Evolutionary conservation across 1,284 basidiomycete genomes (phyloP), one percentile per base, ranked within the genome.

Genomic region (Ustilago cynodontis): DNA sequence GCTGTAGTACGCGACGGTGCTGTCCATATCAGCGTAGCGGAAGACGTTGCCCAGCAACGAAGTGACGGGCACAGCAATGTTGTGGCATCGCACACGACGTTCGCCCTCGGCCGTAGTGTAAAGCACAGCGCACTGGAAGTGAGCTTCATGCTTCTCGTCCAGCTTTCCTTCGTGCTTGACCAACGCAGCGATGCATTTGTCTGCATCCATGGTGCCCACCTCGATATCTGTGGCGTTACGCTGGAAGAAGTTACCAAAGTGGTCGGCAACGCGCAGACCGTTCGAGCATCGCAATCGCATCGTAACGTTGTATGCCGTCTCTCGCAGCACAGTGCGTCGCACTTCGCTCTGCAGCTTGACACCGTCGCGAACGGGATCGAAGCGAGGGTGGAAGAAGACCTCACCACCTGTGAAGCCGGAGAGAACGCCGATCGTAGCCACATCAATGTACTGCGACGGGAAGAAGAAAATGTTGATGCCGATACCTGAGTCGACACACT

Each of bases 391-490:
- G 88, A 93, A 97, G 87, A 92, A 95, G 1, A 96, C 84, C 68
- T 97, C 94, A 20, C 97, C 97, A n/a, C 97, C 97, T 0, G 94
- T 95, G 18, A 91, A 86, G 0, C 90, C 91, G 0, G 92, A 86
- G 7, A 95, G 88, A 2, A 90, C 82, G 80, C 79, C 85, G 65
- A 99, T 91, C 1, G 93, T 93, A 1, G 92, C 96, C 1, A 98
- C 88, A 86, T 99, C 96, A 77, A 94, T 92, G 79, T 91, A 92
- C 85, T 91, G 91, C 68, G 88, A 90, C 59, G 93, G 94, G 65
- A 94, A 94, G 39, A 98, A 88, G 87, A 97, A 96, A 86, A 94
- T 88, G 84, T 92, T 95, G 71, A 98, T 91, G 1, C 94, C 96
- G 41, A 99, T 90, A 18, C 97, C 97, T 58, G 92, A 91, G 72